Percentiles rank a stretch among this genome's conserved stretches.
phyloP scores from a whole-genome alignment of 768 basidiomycete species.

The Filobasidium floriforme region DNA sequence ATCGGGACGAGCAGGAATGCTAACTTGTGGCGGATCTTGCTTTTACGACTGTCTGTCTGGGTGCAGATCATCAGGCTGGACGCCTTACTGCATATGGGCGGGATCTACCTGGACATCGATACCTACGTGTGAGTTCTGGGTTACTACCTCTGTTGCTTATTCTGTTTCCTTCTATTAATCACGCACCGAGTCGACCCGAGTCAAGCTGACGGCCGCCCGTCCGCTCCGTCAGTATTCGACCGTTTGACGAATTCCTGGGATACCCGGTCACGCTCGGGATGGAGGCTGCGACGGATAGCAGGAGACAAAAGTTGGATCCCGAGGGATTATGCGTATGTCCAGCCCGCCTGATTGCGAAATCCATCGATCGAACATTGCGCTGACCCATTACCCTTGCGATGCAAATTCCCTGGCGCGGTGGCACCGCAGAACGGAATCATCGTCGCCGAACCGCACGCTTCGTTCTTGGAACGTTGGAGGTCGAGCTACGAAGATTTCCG shows the following conservation, averaged over 20 bases:
- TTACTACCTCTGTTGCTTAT: too few species aligned
- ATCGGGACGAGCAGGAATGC: too few species aligned
- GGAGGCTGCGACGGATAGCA: slow-evolving; percentile 41
- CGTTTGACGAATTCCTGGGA: slow-evolving; percentile 39
- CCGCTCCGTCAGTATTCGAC: slow-evolving; percentile 29
- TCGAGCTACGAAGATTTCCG: slow-evolving; percentile 41
- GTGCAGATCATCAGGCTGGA: slow-evolving; percentile 33
- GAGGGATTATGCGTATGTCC: slow-evolving; percentile 41
- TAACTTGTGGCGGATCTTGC: too few species aligned
- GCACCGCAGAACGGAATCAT: slow-evolving; percentile 42
- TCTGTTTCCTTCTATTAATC: too few species aligned
- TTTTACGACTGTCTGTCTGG: slow-evolving; percentile 6
- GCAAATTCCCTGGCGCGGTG: too few species aligned
- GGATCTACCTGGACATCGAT: slow-evolving; percentile 44
- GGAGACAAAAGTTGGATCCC: slow-evolving; percentile 34
- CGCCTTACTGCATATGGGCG: slow-evolving; percentile 39
- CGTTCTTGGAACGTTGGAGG: slow-evolving; percentile 44
- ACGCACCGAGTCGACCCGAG: too few species aligned
- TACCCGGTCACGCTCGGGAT: slow-evolving; percentile 40
- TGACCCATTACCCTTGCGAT: neutral
- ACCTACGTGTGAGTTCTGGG: slow-evolving; percentile 39
- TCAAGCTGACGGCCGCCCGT: too few species aligned
- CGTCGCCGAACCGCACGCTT: slow-evolving; percentile 34
- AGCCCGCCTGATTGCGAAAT: neutral
- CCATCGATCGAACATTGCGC: neutral